phyloP scores from a whole-genome alignment of 140 eudicot species.

The Flaveria floridana region DNA sequence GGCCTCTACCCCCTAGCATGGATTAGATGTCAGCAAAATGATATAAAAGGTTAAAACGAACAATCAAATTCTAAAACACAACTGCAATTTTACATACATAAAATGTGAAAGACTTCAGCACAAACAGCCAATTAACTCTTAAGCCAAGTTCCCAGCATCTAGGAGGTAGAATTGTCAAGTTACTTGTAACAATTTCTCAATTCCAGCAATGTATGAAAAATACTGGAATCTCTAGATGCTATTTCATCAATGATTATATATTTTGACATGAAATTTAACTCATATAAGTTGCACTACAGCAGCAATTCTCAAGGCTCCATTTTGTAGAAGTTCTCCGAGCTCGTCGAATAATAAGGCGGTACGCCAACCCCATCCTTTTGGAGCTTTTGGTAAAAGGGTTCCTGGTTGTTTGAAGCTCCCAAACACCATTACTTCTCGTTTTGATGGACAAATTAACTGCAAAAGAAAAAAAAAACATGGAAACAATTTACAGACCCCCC shows the following conservation, averaged over 20 bases:
- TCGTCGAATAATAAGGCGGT: conserved; percentile 83
- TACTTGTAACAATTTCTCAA: conserved; percentile 16
- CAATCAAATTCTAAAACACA: neutral
- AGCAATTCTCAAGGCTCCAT: conserved; percentile 78
- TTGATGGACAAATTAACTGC: conserved; percentile 91
- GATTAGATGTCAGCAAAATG: too few relatives aligned
- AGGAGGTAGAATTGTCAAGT: conserved; percentile 17
- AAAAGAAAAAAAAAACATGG: neutral
- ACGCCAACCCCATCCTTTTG: conserved; percentile 99
- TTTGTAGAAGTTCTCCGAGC: conserved; percentile 83
- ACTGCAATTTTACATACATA: conserved; percentile 1
- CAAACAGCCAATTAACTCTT: conserved; percentile 1
- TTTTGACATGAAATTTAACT: conserved; percentile 28
- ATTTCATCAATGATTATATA: conserved; percentile 11
- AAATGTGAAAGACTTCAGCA: conserved; percentile 15
- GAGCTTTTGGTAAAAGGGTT: conserved; percentile 96
- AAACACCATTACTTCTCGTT: conserved; percentile 96
- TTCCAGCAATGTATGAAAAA: conserved; percentile 14
- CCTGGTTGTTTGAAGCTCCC: conserved; percentile 94
- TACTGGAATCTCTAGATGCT: conserved; percentile 28
- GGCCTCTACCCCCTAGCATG: too few relatives aligned
- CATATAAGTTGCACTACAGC: conserved; percentile 92
- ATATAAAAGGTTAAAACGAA: too few relatives aligned
- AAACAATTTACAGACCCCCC: neutral
- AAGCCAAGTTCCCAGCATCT: conserved; percentile 13